Conservation (phyloP, 352 stramenopile species). For the Globisporangium polare region DNA sequence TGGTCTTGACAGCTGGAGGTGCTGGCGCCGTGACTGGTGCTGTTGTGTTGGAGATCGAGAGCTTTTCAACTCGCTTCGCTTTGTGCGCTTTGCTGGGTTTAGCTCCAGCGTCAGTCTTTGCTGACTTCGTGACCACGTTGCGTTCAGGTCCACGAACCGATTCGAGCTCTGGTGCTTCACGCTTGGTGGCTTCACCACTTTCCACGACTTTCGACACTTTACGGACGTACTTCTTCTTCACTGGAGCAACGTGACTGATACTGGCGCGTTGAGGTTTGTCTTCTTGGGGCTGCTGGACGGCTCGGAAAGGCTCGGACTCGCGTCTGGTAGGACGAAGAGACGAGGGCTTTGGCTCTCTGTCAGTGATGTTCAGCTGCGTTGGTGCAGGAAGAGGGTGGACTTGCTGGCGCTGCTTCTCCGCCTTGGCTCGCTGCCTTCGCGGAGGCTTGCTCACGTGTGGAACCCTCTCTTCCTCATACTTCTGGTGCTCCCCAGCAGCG, state of each 20-base stretch:
- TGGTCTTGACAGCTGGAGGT: not conserved
- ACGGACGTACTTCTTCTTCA: conserved; percentile 7
- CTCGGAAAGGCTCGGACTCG: not conserved
- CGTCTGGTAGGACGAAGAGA: not conserved
- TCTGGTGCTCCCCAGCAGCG: not conserved
- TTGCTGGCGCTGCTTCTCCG: not conserved
- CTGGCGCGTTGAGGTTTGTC: not conserved
- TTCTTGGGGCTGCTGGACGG: not conserved
- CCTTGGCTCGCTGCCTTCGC: not conserved
- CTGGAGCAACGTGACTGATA: not conserved
- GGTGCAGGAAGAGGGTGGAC: not conserved
- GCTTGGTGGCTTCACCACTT: not conserved
- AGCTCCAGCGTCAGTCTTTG: not conserved
- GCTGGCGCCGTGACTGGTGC: no score
- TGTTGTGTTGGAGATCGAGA: not conserved
- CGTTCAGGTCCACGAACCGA: not conserved
- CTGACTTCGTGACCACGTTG: not conserved
- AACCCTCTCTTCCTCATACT: not conserved
- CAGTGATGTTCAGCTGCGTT: not conserved
- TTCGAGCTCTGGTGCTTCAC: not conserved
- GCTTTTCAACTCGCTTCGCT: not conserved
- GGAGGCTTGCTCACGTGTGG: not conserved
- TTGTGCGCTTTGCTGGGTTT: not conserved
- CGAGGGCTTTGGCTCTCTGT: not conserved
- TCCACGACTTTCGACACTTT: not conserved